Evolutionary conservation across 805 yeast genomes (phyloP), one percentile per base, ranked within the genome.

Genomic region (Schwanniomyces pseudopolymorphus): DNA sequence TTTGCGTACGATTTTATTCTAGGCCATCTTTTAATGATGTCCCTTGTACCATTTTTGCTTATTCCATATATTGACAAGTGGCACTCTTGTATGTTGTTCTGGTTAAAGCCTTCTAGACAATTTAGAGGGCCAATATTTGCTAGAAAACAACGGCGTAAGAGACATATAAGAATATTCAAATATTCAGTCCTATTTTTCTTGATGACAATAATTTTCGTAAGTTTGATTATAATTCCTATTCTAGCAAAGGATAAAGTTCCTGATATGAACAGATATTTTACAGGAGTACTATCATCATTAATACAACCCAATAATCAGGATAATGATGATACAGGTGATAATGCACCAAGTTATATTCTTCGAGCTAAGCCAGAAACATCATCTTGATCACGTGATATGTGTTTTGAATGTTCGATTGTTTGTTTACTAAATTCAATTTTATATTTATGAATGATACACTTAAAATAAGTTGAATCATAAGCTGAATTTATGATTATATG

Each of bases 291-390:
- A 3, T 42, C 39, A 2, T 53, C 49, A 2, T 54, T 82, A 33
- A 58, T 83, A 6, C 90, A 85, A 58, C 89, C 90, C 1, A 75
- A 67, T 33, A 57, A 65, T 33, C 87, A 83, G 56, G 70, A 77
- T 39, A 81, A 83, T 52, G 83, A 85, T 55, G 89, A 85, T 57
- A 84, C 89, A 0, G 89, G 89, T 0, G 68, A 57, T 0, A 43
- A 46, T 20, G 86, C 85, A 0, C 85, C 87, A 0, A 43, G 63
- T 1, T 63, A 67, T 9, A 69, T 81, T 13, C 52, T 68, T 13
- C 64, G 72, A 5, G 67, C 70, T 0, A 69, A 71, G 24, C 66
- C 67, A 3, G 52, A 43, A 24, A 10, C 36, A 3, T 33, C 39
- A 11, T 22, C 47, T 1, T 31, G 11, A 17, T 38, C 50, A 54